Evolutionary conservation across 495 filamentous ascomycete species (phyloP).

Genomic region (Pseudevernia furfuracea): DNA sequence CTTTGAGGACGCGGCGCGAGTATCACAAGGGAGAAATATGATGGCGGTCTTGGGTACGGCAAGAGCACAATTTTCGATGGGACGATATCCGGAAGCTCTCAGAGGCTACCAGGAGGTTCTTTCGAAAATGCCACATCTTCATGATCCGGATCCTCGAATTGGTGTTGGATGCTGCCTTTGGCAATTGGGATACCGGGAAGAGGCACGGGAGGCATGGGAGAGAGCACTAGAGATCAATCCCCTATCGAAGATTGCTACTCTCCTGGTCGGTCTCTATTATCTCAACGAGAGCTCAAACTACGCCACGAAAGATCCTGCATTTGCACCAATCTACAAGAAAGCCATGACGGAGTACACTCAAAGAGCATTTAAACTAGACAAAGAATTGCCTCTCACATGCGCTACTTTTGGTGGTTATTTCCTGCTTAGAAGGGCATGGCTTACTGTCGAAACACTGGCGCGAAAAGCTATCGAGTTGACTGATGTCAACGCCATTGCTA

Average conservation of each 20-base stretch:
- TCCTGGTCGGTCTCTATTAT: slow-evolving; percentile 81
- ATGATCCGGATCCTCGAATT: slow-evolving; percentile 92
- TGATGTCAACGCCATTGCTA: slow-evolving; percentile 89
- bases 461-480: slow-evolving; percentile 91
- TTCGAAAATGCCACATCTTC: slow-evolving; percentile 70
- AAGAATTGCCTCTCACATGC: slow-evolving; percentile 83
- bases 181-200: slow-evolving; percentile 88
- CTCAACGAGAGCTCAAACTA: slow-evolving; percentile 74
- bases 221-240: slow-evolving; percentile 77
- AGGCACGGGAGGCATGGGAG: slow-evolving; percentile 85
- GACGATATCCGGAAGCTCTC: slow-evolving; percentile 73
- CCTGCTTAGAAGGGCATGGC: slow-evolving; percentile 63
- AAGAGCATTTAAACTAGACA: slow-evolving; percentile 90
- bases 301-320: slow-evolving; percentile 67
- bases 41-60: slow-evolving; percentile 84
- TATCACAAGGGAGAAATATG: slow-evolving; percentile 77
- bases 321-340: slow-evolving; percentile 75
- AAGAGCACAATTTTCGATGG: slow-evolving; percentile 72
- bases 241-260: slow-evolving; percentile 82
- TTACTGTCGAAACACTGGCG: slow-evolving; percentile 74
- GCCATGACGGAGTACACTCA: slow-evolving; percentile 92
- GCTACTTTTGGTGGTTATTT: slow-evolving; percentile 85
- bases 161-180: slow-evolving; percentile 94
- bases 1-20: slow-evolving; percentile 84
- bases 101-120: slow-evolving; percentile 81